Evolutionary conservation across 2,329 filamentous ascomycete species (phyloP).

Genomic region (Ampelomyces quisqualis): DNA sequence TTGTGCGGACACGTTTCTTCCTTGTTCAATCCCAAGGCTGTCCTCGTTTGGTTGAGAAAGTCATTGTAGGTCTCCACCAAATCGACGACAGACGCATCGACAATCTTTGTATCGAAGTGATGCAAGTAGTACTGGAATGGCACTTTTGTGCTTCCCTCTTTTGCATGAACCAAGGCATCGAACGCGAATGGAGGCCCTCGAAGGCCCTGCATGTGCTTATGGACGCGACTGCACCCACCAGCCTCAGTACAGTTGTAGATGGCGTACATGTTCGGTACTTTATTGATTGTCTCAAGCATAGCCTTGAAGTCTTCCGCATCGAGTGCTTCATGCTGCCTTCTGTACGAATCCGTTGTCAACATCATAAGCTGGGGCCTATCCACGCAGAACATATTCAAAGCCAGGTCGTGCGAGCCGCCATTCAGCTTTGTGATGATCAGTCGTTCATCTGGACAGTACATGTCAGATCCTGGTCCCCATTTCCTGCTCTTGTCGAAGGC

Average conservation of each 20-base stretch:
- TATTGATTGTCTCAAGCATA: slow-evolving; percentile 37
- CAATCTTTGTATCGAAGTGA: slow-evolving; percentile 27
- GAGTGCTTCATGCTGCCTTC: slow-evolving; percentile 50
- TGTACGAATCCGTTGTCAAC: slow-evolving; percentile 51
- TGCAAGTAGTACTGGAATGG: slow-evolving; percentile 44
- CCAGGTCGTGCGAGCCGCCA: slow-evolving; percentile 49
- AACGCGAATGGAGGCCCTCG: slow-evolving; percentile 35
- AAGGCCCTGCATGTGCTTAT: slow-evolving; percentile 54
- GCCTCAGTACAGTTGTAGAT: slow-evolving; percentile 53
- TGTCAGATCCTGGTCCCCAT: slow-evolving; percentile 42
- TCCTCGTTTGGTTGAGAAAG: slow-evolving; percentile 19
- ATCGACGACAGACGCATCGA: slow-evolving; percentile 3
- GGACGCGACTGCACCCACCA: slow-evolving; percentile 51
- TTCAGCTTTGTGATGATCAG: slow-evolving; percentile 47
- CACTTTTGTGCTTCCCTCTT: slow-evolving; percentile 16
- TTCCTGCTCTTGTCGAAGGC: slow-evolving; percentile 21
- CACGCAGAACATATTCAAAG: slow-evolving; percentile 53
- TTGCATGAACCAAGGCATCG: slow-evolving; percentile 28
- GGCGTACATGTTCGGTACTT: slow-evolving; percentile 38
- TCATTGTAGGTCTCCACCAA: slow-evolving; percentile 20
- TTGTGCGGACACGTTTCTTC: slow-evolving; percentile 49
- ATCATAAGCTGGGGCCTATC: slow-evolving; percentile 53
- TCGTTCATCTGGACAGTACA: slow-evolving; percentile 49
- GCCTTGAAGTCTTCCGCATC: slow-evolving; percentile 46
- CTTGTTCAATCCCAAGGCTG: slow-evolving; percentile 9